These are phyloP conservation scores for Rubus idaeus DNA, from an alignment of 306 rosid genomes.

Conservation along the genomic window DNA sequence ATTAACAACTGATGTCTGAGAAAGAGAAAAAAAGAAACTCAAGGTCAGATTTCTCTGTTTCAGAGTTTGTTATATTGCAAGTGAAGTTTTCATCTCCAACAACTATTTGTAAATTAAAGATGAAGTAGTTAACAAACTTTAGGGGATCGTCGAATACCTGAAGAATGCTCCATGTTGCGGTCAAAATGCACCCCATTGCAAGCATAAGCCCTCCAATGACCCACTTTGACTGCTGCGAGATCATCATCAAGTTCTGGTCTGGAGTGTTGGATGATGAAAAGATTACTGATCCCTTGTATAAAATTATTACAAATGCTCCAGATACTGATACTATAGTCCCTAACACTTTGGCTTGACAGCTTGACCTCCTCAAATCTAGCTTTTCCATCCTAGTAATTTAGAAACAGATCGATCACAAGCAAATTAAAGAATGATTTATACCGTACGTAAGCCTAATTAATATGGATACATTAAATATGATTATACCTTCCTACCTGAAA, in stretches of 20 bases:
- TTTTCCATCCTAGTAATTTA: conserved; percentile 14
- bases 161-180: conserved; percentile 31
- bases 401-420: not conserved
- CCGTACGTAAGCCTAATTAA: no score
- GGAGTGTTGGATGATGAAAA: conserved; percentile 8
- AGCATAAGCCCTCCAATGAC: conserved; percentile 24
- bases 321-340: conserved; percentile 15
- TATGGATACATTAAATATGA: no score
- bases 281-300: conserved; percentile 18
- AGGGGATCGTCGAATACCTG: conserved; percentile 15
- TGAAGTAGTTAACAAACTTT: no score
- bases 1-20: conserved; percentile 19
- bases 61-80: not conserved
- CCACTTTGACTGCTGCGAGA: conserved; percentile 15
- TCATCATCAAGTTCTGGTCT: not conserved
- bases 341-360: conserved; percentile 12
- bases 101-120: not conserved
- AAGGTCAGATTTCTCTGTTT: not conserved
- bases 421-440: not conserved
- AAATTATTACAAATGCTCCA: conserved; percentile 13
- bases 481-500: conserved; percentile 12
- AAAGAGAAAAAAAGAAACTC: not conserved
- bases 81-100: not conserved
- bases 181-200: conserved; percentile 16
- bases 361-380: not conserved